Base-by-base conservation (phyloP, 2,329 filamentous ascomycete species). In the Phialophora chinensis region DNA sequence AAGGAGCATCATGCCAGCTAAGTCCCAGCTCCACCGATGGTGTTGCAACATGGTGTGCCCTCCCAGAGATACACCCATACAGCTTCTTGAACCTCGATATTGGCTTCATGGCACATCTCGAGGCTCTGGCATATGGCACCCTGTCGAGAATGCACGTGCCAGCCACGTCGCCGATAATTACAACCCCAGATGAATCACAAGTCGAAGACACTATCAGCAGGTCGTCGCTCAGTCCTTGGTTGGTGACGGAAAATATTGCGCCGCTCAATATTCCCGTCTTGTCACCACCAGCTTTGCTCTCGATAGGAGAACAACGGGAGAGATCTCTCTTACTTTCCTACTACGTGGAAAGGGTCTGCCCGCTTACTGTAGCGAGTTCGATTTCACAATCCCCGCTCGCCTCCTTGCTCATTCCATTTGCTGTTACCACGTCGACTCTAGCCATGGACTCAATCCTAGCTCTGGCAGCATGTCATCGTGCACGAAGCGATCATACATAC, bases 391-490 rank as follows among this genome's bases (percentile, higher is more conserved):
- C 64, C 1, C 64, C 64, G 20, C 61, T 66, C 23, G 64, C 54
- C 14, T 58, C 64, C 17, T 35, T 66, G 27, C 60, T 66, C 2
- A 27, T 66, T 44, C 64, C 64, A 17, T 66, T 66, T 35, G 59
- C 64, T 29, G 27, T 66, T 10, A 66, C 42, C 10, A 53, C 53
- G 4, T 66, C 64, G 2, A 23, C 49, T 47, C 64, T 66, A 5
- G 49, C 60, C 10, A 57, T 66, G 59, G 47, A 66, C 23, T 58
- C 64, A 11, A 62, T 66, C 11, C 49, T 63, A 42, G 64, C 64
- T n/a, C 27, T 66, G 33, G 59, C 64, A 12, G 64, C 64, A 17
- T 62, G 59, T n/a, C 64, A 66, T 59, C 64, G 64, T 12, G 62
- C 64, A 2, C 42, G 64, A 44, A 59, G 53, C 17, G 55, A 62